Evolutionary conservation across 2,329 filamentous ascomycete species (phyloP).

Genomic region (Scedosporium dehoogii): DNA sequence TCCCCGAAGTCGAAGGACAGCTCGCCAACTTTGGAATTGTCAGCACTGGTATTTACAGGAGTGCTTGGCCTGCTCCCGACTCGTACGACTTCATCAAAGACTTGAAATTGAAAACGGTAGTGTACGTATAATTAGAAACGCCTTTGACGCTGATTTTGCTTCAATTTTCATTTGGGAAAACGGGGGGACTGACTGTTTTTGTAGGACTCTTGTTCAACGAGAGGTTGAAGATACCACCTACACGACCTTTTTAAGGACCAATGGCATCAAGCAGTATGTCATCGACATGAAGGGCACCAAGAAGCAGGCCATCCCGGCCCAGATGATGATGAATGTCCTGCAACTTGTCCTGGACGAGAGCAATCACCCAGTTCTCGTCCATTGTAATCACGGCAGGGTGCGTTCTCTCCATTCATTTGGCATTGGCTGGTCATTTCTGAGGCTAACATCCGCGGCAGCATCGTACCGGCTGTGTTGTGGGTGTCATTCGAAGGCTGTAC

Average conservation of each 20-base stretch:
- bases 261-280: conserved; percentile 61
- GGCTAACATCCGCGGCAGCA: conserved; percentile 39
- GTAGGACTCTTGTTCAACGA: conserved; percentile 53
- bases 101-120: conserved; percentile 66
- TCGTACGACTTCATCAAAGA: conserved; percentile 61
- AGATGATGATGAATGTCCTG: conserved; percentile 62
- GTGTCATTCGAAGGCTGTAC: conserved; percentile 62
- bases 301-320: conserved; percentile 57
- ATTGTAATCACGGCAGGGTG: conserved; percentile 87
- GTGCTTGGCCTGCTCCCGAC: conserved; percentile 63
- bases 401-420: conserved; percentile 10
- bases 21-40: conserved; percentile 72
- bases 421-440: conserved; percentile 1
- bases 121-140: conserved; percentile 29
- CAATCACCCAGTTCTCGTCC: conserved; percentile 75
- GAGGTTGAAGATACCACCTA: conserved; percentile 44
- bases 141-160: neutral
- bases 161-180: neutral
- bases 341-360: conserved; percentile 58
- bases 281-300: conserved; percentile 86
- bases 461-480: conserved; percentile 82
- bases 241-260: conserved; percentile 50
- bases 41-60: conserved; percentile 66
- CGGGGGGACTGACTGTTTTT: neutral
- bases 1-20: conserved; percentile 13